These are phyloP conservation scores for Neopestalotiopsis clavispora DNA, from an alignment of 2,329 filamentous ascomycete species.

Conservation along the genomic window DNA sequence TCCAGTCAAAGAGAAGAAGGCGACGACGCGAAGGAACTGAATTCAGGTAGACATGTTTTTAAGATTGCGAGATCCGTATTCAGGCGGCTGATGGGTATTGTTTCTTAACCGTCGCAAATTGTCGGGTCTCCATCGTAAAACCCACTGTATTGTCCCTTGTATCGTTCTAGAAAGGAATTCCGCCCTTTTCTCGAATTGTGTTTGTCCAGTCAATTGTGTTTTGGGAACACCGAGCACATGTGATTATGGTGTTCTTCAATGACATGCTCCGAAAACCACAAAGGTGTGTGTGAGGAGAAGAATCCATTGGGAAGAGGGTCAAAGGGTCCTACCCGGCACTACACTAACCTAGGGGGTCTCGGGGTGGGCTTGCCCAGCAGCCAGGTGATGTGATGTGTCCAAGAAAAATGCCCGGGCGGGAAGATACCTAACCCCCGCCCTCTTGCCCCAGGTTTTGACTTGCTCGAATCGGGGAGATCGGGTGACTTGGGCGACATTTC, in stretches of 20 bases:
- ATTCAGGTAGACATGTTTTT: neutral
- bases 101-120: neutral
- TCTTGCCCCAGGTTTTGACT: neutral
- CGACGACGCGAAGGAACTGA: neutral
- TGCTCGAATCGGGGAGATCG: neutral
- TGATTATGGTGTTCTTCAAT: no score
- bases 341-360: no score
- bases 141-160: neutral
- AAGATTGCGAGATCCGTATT: conserved; percentile 2
- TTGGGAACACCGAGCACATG: no score
- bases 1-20: neutral
- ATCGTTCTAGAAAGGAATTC: neutral
- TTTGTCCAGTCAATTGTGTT: neutral
- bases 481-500: neutral
- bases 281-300: no score
- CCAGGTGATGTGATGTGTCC: neutral
- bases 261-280: no score
- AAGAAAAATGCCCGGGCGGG: neutral
- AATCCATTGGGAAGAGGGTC: no score
- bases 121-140: neutral
- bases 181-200: neutral
- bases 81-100: neutral
- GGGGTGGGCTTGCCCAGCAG: neutral
- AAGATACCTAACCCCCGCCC: neutral
- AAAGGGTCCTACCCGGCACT: no score